Base-by-base conservation (phyloP, 768 basidiomycete genomes). In the Boletus eberwhitei region DNA sequence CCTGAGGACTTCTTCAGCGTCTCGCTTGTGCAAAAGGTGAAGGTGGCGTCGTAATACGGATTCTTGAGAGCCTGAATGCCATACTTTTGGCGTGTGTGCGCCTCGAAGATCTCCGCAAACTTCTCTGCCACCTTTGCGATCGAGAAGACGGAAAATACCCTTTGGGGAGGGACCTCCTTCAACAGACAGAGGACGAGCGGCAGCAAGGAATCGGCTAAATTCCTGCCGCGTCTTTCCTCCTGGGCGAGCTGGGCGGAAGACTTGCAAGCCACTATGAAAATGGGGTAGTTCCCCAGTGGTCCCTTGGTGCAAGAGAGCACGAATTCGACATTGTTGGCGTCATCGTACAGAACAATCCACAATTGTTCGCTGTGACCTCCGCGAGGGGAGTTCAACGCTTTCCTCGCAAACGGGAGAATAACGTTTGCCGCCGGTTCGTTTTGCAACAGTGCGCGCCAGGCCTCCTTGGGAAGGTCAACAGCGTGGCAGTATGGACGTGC, bases 1-100 rank as follows among this genome's bases (percentile, higher is more conserved):
- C 19, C 8, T 8, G 53, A 22, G 7, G 49, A 59, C 6, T 59
- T 56, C 2, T 58, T 55, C 29, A 84, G 59, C 3, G 81, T 78
- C 2, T 66, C 43, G 11, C 40, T 55, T 0, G 84, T 86, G 64
- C 84, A 85, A 56, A 74, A 80, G 8, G 80, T 74, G 48, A 87
- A 76, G 17, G 74, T 80, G 1, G 87, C 83, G 26, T 78, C 77
- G 54, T 90, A 90, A 59, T 88, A 90, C 0, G 83, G 80, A 0
- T 52, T 32, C 38, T 73, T 59, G 40, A 65, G 48, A 1, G 54
- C 51, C 19, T 82, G 47, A 1, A 66, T 57, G 35, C 21, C 55
- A 13, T 36, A 6, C 11, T 29, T 9, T 9, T 39, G 14, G n/a
- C 24, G 29, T 1, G 44, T 19, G 57, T 41, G 21, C 71, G 70